Percentiles rank a stretch among this genome's conserved stretches.
Conservation (phyloP, 2,329 filamentous ascomycete species). For the Pseudogymnoascus sp. region DNA sequence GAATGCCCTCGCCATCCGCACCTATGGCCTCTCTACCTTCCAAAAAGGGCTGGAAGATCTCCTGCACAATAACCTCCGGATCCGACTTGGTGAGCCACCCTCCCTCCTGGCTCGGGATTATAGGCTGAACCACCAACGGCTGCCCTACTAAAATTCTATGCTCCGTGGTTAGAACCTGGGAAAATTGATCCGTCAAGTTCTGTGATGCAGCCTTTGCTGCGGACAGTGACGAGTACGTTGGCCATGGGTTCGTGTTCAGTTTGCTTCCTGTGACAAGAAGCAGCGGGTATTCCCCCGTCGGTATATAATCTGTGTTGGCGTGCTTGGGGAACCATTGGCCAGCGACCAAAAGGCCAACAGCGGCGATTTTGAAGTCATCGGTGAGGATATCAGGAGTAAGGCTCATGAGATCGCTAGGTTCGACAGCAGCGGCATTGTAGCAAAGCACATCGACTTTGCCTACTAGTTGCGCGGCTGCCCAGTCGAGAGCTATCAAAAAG, state of each 20-base stretch:
- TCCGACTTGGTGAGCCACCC: neutral
- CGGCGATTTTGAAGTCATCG: neutral
- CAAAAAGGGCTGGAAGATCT: neutral
- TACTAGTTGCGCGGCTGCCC: neutral
- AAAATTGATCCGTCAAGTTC: neutral
- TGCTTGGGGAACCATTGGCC: neutral
- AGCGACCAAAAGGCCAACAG: neutral
- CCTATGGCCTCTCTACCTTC: neutral
- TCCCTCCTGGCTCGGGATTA: neutral
- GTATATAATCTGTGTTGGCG: neutral
- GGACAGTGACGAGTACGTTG: neutral
- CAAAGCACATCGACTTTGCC: neutral
- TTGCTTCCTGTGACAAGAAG: neutral
- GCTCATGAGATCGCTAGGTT: neutral
- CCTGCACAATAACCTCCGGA: neutral
- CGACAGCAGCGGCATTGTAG: neutral
- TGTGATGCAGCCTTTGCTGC: neutral
- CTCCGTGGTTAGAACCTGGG: neutral
- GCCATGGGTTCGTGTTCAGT: neutral
- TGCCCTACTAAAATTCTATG: neutral
- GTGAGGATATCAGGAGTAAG: neutral
- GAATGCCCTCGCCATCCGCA: neutral
- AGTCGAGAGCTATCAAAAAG: neutral
- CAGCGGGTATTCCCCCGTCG: neutral
- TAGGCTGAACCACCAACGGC: neutral